Base-by-base conservation (phyloP, 495 filamentous ascomycete genomes). In the Aspergillus saccharolyticus region DNA sequence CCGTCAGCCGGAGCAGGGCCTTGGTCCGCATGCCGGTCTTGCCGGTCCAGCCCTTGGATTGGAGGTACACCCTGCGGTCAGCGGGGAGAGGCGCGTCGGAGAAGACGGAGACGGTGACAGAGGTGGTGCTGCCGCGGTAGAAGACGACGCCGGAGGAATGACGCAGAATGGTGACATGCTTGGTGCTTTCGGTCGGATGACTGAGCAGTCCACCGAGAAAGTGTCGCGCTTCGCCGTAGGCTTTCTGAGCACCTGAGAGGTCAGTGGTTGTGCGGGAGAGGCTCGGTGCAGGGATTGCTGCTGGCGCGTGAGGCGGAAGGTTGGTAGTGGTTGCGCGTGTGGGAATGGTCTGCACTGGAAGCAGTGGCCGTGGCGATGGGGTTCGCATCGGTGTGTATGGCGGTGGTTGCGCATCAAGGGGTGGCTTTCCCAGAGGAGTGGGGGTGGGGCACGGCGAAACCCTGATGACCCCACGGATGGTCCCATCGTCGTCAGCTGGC, bases 1-100 rank as follows among this genome's bases (percentile, higher is more conserved):
- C 70, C 42, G 78, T 80, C 0, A 78, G 68, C 17, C 79, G 78
- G 16, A 87, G 63, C 9, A 86, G 61, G 2, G 83, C 77, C 63
- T 86, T 87, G 28, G 83, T 70, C 21, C 78, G 76, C 85, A 88
- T 87, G 19, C 86, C 86, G 17, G 82, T 81, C 59, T 86, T 85
- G 8, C 86, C 86, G 0, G 80, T 80, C 77, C 80, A 88, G 17
- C 86, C 86, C 52, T 83, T 83, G 61, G 75, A 78, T 66, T 88
- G 85, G 33, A 88, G 65, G 83, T 83, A 89, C 33, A 87, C 66
- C 8, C 80, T 82, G 42, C 85, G 82, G 43, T 83, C 77, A 1
- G 67, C 33, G 1, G 85, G 84, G 4, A 88, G 64, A 1, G 79
- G 78, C 16, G 70, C 63, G 61, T 85, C 78, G 10, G 80, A 72